Evolutionary conservation across 345 rosid genomes (phyloP).

Genomic region (Eutrema japonicum): DNA sequence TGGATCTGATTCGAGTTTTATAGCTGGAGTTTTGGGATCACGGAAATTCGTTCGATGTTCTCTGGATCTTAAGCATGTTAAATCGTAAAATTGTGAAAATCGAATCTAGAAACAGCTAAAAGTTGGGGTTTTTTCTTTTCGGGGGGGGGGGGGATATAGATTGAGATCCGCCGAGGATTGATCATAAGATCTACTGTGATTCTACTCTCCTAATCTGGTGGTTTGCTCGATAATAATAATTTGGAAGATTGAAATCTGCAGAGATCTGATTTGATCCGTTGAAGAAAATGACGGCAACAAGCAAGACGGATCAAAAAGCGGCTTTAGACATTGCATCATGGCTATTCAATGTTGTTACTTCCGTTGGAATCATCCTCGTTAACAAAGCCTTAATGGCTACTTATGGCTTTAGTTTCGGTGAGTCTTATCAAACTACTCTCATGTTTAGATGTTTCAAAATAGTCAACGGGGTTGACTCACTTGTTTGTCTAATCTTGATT

Average conservation of each 20-base stretch:
- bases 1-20: constrained; percentile 35
- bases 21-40: not conserved
- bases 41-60: not conserved
- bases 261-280: constrained; percentile 37
- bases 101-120: constrained; percentile 19
- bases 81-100: constrained; percentile 30
- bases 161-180: not conserved
- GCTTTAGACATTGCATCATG: constrained; percentile 89
- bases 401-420: constrained; percentile 94
- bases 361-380: constrained; percentile 96
- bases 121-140: not conserved
- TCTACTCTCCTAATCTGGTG: not conserved
- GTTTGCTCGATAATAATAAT: not conserved
- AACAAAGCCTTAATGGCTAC: constrained; percentile 97
- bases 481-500: constrained; percentile 2
- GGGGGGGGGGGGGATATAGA: no score
- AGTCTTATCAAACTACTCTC: not conserved
- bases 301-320: constrained; percentile 79
- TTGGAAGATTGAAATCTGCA: constrained; percentile 36
- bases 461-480: constrained; percentile 32
- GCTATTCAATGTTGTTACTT: constrained; percentile 96
- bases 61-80: constrained; percentile 27
- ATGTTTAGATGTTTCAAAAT: not conserved
- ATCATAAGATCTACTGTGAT: constrained; percentile 23
- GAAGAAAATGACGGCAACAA: constrained; percentile 62